These are phyloP conservation scores for Trichoderma atrobrunneum DNA, from an alignment of 2,329 filamentous ascomycete genomes.

Conservation along the genomic window DNA sequence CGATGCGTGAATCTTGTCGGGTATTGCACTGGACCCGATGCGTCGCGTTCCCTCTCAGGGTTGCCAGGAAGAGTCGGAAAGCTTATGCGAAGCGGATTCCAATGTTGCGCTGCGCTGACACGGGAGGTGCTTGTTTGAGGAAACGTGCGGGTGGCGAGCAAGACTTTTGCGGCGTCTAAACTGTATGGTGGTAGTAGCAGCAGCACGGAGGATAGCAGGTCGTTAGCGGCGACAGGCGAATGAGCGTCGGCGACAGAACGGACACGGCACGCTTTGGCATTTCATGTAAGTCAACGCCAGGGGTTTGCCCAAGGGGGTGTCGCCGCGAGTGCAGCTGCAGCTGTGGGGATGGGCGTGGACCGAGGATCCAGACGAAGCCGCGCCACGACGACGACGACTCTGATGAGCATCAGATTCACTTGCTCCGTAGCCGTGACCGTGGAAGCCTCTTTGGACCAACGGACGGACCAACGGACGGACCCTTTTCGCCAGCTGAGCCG, in stretches of 20 bases:
- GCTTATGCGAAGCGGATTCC: slow-evolving; percentile 15
- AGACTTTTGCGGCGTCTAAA: neutral
- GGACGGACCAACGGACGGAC: neutral
- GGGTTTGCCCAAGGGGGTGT: slow-evolving; percentile 12
- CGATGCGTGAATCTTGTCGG: slow-evolving; percentile 14
- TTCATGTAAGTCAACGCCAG: slow-evolving; percentile 19
- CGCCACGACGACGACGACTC: slow-evolving; percentile 2
- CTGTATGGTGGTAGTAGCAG: neutral
- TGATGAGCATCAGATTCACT: slow-evolving; percentile 6
- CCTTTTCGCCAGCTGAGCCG: slow-evolving; percentile 14
- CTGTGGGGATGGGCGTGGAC: slow-evolving; percentile 18
- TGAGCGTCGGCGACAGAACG: slow-evolving; percentile 8
- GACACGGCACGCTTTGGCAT: neutral
- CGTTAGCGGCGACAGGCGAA: slow-evolving; percentile 10
- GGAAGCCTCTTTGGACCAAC: neutral
- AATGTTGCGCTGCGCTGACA: slow-evolving; percentile 12
- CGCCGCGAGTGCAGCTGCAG: neutral
- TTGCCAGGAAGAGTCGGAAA: slow-evolving; percentile 17
- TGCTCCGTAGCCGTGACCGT: neutral
- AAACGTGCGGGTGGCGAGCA: slow-evolving; percentile 20
- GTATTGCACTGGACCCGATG: slow-evolving; percentile 2
- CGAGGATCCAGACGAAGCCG: slow-evolving; percentile 1
- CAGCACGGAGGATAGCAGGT: neutral
- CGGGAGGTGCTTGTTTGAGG: slow-evolving; percentile 16
- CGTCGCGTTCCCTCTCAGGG: slow-evolving; percentile 1